Evolutionary conservation across 2,329 filamentous ascomycete species (phyloP), one percentile per base, ranked within the genome.

Genomic region (Colletotrichum horii): DNA sequence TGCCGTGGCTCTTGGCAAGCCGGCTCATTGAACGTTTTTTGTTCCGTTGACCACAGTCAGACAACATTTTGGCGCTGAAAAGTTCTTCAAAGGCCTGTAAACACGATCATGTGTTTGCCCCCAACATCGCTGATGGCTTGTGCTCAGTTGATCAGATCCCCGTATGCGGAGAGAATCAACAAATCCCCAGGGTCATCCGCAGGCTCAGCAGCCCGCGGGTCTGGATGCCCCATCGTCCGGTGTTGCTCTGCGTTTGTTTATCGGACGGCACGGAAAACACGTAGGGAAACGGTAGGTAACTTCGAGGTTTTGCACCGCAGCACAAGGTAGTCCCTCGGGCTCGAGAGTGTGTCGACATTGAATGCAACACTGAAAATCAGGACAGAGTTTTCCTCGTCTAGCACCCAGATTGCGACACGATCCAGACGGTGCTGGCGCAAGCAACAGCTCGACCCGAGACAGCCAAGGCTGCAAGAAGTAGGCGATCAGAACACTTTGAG

Each of bases 381-480:
- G 19, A 68, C 64, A 65, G 30, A 65, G 58, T 38, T 69, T 75
- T 75, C 34, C n/a, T 55, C 30, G 16, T 48, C 43, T 30, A 48
- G 24, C 36, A 56, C 28, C 32, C 58, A 70, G 19, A n/a, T 61
- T 36, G 73, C 70, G 32, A 65, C 58, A 30, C 28, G n/a, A 26
- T 48, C n/a, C 48, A 73, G 19, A 34, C 43, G 12, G 24, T 24
- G 62, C 24, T 56, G 69, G 43, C 24, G 34, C 69, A 72, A 43
- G 30, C 62, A 43, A 62, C n/a, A 55, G 26, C 58, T 30, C 15
- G 70, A 68, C 34, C 56, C 56, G 73, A 73, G 64, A 75, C 70
- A 73, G 73, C 73, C 64, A 73, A 75, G 73, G 19, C 70, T 69
- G 73, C 62, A 67, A 55, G 22, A 34, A 55, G 48, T 62, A 75